Evolutionary conservation across 306 rosid genomes (phyloP), one percentile per base, ranked within the genome.

Genomic region (Ceratonia siliqua): DNA sequence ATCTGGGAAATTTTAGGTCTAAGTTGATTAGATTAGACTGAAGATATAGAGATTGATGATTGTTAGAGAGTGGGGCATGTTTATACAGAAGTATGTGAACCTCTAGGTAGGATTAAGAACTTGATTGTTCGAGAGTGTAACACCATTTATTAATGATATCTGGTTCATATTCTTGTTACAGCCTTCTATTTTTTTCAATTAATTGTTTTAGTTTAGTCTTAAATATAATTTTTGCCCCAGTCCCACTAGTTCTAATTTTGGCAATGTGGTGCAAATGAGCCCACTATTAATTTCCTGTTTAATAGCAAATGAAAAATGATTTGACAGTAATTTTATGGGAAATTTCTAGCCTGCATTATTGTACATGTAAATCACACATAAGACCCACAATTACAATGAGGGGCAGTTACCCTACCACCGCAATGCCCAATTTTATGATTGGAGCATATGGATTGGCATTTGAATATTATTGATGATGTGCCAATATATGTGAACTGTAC

Each of bases 21-120:
- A 57, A 72, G 72, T 77, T 79, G 66, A 71, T 73, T 81, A 79
- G 82, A 82, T 83, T 68, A 67, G 68, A 45, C 66, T 75, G 78
- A 38, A 86, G 92, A 77, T 83, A 43, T 54, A 86, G 81, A 77
- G 79, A 71, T 74, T 84, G 81, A 67, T 86, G 59, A 80, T 85
- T 75, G 82, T 64, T 65, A 32, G 84, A 82, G 49, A 36, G 81
- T 71, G 62, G 70, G 74, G 54, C 73, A 73, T 89, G 85, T 84
- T 71, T 36, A 80, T 85, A 87, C 76, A 69, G 30, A 52, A 41
- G 50, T 17, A 28, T 80, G 85, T 81, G 80, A 84, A 67, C 81
- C 71, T 77, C 72, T 79, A 53, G 52, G 68, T 78, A 73, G 84
- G 77, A 32, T 76, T 59, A 64, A 75, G 70, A 84, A 75, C 73